Percentiles rank a stretch among this genome's conserved stretches.
These are phyloP conservation scores for Fusarium verticillioides DNA, from an alignment of 2,329 filamentous ascomycete genomes.

Conservation along the genomic window DNA sequence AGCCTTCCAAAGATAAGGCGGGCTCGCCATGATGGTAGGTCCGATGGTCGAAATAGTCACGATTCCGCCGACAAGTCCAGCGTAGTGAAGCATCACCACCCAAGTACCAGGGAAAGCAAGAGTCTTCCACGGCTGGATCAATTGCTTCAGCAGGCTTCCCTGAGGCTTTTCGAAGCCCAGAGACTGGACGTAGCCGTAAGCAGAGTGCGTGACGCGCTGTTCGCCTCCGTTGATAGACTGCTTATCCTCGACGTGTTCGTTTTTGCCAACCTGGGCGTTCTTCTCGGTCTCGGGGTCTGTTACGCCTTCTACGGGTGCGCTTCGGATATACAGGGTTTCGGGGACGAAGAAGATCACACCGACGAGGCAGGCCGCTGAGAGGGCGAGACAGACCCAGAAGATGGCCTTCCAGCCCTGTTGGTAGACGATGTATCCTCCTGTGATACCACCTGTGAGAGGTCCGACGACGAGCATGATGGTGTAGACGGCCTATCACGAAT, in stretches of 20 bases:
- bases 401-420: conserved; percentile 48
- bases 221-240: not conserved
- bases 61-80: conserved; percentile 50
- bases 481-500: conserved; percentile 43
- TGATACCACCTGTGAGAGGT: conserved; percentile 49
- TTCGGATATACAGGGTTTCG: conserved; percentile 49
- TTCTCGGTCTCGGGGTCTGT: not conserved
- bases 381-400: conserved; percentile 47
- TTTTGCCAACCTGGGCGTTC: not conserved
- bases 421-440: conserved; percentile 51
- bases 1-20: conserved; percentile 50
- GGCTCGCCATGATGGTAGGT: conserved; percentile 43
- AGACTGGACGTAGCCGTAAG: conserved; percentile 14
- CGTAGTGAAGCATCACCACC: conserved; percentile 53
- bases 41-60: conserved; percentile 51
- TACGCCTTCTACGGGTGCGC: not conserved
- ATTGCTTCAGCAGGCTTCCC: conserved; percentile 1
- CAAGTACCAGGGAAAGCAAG: conserved; percentile 47
- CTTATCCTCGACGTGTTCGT: conserved; percentile 22
- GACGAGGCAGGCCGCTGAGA: conserved; percentile 43
- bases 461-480: conserved; percentile 48
- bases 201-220: not conserved
- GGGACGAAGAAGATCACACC: conserved; percentile 48
- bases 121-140: conserved; percentile 27
- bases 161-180: conserved; percentile 22